Evolutionary conservation across 129 eudicot species (phyloP).

Genomic region (Heracleum sosnowskyi): DNA sequence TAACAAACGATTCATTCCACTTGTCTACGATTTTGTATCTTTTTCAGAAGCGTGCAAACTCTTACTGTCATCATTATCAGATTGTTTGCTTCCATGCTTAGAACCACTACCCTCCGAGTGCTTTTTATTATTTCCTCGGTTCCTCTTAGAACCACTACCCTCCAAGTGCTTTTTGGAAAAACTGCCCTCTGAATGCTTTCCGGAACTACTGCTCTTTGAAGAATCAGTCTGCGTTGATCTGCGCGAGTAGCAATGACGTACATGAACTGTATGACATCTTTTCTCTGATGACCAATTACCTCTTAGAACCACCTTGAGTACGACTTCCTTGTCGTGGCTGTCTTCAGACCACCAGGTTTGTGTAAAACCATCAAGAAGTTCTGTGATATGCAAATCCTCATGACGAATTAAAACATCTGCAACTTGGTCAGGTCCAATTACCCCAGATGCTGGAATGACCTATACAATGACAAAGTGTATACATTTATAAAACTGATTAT

Average conservation of each 20-base stretch:
- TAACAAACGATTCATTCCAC: not conserved
- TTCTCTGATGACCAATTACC: constrained; percentile 60
- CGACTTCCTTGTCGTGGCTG: constrained; percentile 68
- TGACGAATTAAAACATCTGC: constrained; percentile 59
- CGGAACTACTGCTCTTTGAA: constrained; percentile 30
- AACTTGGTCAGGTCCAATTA: constrained; percentile 57
- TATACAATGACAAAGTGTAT: constrained; percentile 9
- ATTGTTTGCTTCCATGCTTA: constrained; percentile 17
- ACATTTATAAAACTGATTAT: not conserved
- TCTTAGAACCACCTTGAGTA: constrained; percentile 45
- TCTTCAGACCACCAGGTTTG: constrained; percentile 87
- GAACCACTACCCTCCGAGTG: constrained; percentile 32
- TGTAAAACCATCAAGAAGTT: constrained; percentile 46
- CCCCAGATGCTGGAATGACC: constrained; percentile 86
- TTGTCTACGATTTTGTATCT: constrained; percentile 10
- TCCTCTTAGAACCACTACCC: constrained; percentile 28
- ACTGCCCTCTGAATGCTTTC: constrained; percentile 27
- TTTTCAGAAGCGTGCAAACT: constrained; percentile 17
- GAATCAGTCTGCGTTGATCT: constrained; percentile 35
- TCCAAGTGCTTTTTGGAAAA: constrained; percentile 31
- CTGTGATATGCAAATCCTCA: constrained; percentile 57
- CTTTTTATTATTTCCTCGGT: constrained; percentile 25
- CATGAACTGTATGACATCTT: constrained; percentile 50
- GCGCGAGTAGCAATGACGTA: constrained; percentile 54
- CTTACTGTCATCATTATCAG: constrained; percentile 37